Percentiles rank a stretch among this genome's conserved stretches.
These are phyloP conservation scores for Volvox africanus DNA, from an alignment of 139 green algal genomes.

Conservation along the genomic window DNA sequence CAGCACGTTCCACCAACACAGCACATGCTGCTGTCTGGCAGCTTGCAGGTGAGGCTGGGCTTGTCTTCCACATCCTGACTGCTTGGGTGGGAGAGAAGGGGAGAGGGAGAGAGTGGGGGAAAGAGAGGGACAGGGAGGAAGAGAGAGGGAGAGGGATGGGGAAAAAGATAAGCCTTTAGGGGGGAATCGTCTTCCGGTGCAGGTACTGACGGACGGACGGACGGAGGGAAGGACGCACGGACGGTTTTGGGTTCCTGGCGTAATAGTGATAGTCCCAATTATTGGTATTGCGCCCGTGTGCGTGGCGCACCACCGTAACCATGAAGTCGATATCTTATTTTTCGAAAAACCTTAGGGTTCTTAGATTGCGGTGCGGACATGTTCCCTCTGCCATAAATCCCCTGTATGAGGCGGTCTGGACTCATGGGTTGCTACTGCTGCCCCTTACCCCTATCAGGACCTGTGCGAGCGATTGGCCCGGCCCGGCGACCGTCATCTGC, in stretches of 20 bases:
- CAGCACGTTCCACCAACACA: not conserved
- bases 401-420: not conserved
- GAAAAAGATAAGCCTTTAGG: no score
- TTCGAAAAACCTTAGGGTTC: not conserved
- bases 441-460: no score
- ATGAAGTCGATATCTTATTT: not conserved
- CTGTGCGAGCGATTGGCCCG: not conserved
- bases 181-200: not conserved
- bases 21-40: slow-evolving; percentile 31
- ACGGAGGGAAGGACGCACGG: no score
- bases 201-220: no score
- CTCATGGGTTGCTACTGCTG: not conserved
- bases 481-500: not conserved
- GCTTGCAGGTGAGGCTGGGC: not conserved
- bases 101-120: not conserved
- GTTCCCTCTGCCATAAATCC: no score
- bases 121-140: not conserved
- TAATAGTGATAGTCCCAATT: not conserved
- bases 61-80: not conserved
- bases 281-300: not conserved
- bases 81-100: not conserved
- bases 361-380: not conserved
- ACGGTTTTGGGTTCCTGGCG: no score
- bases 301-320: no score
- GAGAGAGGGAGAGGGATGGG: no score